Base-by-base conservation (phyloP, 1,284 basidiomycete genomes). In the Pyrrhoderma noxium region DNA sequence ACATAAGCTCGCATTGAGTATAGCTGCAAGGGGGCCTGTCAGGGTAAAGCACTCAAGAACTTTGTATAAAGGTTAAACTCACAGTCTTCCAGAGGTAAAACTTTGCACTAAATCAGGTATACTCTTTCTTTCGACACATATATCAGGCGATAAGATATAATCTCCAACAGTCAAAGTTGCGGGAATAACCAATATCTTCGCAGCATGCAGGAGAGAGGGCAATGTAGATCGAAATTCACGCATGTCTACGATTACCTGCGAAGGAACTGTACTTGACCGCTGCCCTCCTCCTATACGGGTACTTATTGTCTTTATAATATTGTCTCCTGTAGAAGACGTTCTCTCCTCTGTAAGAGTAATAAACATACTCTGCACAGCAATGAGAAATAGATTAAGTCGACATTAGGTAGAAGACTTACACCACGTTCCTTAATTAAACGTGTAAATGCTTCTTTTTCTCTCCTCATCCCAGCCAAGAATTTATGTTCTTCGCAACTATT, bases 1-100 rank as follows among this genome's bases (percentile, higher is more conserved):
- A 93, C 95, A 99, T 98, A 16, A 92, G 67, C 68, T 99, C 95
- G 70, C 95, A 98, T 64, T 99, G 95, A 0, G 93, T 91, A 65
- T 96, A 97, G 53, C 93, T 96, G 57, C 1, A n/a, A n/a, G n/a
- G n/a, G n/a, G n/a, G n/a, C n/a, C n/a, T n/a, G n/a, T n/a, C n/a
- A n/a, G n/a, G n/a, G n/a, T n/a, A n/a, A n/a, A n/a, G n/a, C n/a
- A 27, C 38, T 8, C 21, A 16, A 40, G 21, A 5, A 18, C n/a
- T 16, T 40, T 22, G n/a, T 16, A 16, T 40, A 22, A 40, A n/a
- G n/a, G n/a, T n/a, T n/a, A n/a, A 3, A 75, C 90, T 71, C 59
- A 94, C 93, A 99, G 66, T 56, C 95, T 77, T 13, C 95, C 95
- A 59, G 85, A 95, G 54, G 86, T 93, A 65, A 99, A 93, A 73